These are phyloP conservation scores for Pseudotsuga menziesii DNA, from an alignment of 75 land plant genomes.

Conservation along the genomic window DNA sequence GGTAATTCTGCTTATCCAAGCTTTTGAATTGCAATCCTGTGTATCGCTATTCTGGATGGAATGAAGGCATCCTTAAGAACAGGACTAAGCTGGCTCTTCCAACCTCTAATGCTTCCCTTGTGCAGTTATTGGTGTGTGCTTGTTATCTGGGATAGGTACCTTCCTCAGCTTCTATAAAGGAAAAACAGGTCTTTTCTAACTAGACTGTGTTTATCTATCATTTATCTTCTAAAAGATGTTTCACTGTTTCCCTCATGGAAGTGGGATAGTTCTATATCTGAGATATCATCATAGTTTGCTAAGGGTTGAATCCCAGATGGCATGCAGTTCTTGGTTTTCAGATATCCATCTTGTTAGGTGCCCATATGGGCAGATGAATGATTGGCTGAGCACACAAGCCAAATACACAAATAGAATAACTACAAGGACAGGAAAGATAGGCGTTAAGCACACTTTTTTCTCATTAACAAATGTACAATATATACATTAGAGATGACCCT, in stretches of 20 bases:
- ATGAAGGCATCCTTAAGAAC: not conserved
- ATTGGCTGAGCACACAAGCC: too few relatives aligned
- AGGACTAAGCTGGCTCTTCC: not conserved
- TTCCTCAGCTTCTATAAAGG: not conserved
- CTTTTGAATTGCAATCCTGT: not conserved
- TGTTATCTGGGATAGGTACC: not conserved
- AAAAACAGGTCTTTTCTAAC: slow-evolving; percentile 1
- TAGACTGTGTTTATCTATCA: not conserved
- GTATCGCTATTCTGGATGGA: not conserved
- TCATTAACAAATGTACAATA: too few relatives aligned
- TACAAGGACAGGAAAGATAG: too few relatives aligned
- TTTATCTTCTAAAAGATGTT: not conserved
- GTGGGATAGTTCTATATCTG: not conserved
- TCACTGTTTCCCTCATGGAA: not conserved
- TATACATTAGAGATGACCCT: too few relatives aligned
- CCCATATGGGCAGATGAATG: too few relatives aligned
- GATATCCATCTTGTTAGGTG: not conserved
- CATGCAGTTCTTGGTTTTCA: not conserved
- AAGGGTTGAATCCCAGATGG: not conserved
- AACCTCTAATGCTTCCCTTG: not conserved
- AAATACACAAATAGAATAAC: too few relatives aligned
- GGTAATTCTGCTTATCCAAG: not conserved
- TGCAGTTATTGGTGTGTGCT: not conserved
- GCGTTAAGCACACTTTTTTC: too few relatives aligned
- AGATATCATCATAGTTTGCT: not conserved